phyloP scores from a whole-genome alignment of 805 yeast species.

The Sugiyamaella lignohabitans region DNA sequence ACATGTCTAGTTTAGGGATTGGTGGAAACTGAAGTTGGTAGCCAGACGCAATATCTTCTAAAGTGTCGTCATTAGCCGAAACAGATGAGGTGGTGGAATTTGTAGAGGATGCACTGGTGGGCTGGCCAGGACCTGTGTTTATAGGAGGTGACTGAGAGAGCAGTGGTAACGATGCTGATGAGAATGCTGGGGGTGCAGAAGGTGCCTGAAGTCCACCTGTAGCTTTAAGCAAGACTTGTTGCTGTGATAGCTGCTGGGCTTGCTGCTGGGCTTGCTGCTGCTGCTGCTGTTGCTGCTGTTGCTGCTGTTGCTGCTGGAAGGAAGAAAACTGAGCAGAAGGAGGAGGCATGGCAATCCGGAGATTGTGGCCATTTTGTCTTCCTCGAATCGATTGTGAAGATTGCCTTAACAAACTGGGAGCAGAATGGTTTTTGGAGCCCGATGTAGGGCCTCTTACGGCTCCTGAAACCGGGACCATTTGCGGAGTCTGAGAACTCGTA shows the following conservation, averaged over 20 bases:
- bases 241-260: too few species aligned
- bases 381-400: background rate
- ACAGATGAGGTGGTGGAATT: background rate
- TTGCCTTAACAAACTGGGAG: background rate
- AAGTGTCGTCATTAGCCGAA: slow-evolving; percentile 9
- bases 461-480: background rate
- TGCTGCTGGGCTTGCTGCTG: background rate
- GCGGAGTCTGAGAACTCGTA: background rate
- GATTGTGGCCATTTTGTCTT: slow-evolving; percentile 1
- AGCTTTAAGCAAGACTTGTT: too few species aligned
- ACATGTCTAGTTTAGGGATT: slow-evolving; percentile 31
- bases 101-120: background rate
- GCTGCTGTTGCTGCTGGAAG: background rate
- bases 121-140: background rate
- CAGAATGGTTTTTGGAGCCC: background rate
- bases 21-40: slow-evolving; percentile 14
- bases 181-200: background rate
- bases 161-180: too few species aligned
- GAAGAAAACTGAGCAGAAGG: slow-evolving; percentile 1
- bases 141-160: slow-evolving; percentile 3
- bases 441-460: too few species aligned
- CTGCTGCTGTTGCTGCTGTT: too few species aligned
- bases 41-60: slow-evolving; percentile 12
- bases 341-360: slow-evolving; percentile 17
- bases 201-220: background rate